Conservation (phyloP, 2,329 filamentous ascomycete species). For the Leptoxyphium fumago region DNA sequence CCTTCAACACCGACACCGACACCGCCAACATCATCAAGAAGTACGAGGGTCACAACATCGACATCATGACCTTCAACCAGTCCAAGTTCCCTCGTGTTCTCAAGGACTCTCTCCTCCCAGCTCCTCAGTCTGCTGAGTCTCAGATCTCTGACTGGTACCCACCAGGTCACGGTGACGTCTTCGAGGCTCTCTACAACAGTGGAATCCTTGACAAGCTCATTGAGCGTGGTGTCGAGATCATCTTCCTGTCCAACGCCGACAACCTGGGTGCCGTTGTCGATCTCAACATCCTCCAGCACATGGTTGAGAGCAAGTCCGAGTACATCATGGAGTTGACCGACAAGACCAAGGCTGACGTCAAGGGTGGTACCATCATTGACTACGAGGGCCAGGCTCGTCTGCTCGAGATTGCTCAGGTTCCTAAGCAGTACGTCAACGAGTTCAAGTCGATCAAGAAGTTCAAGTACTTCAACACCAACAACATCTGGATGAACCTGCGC, state of each 20-base stretch:
- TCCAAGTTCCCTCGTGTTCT: slow-evolving; percentile 94
- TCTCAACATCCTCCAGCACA: slow-evolving; percentile 96
- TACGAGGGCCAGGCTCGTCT: slow-evolving; percentile 94
- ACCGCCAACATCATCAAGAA: slow-evolving; percentile 99
- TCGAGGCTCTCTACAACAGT: slow-evolving; percentile 98
- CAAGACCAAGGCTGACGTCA: slow-evolving; percentile 99
- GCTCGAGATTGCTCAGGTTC: slow-evolving; percentile 96
- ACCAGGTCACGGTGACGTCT: slow-evolving; percentile 97
- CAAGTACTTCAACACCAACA: slow-evolving; percentile 99
- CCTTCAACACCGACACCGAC: slow-evolving; percentile 98
- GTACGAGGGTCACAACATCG: slow-evolving; percentile 99
- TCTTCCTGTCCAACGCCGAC: slow-evolving; percentile 98
- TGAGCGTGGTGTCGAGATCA: slow-evolving; percentile 86
- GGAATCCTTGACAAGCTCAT: slow-evolving; percentile 94
- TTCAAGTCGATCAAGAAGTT: slow-evolving; percentile 99
- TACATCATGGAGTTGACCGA: slow-evolving; percentile 99
- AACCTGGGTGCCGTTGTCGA: slow-evolving; percentile 97
- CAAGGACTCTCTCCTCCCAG: slow-evolving; percentile 95
- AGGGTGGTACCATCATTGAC: slow-evolving; percentile 99
- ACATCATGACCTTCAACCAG: slow-evolving; percentile 99
- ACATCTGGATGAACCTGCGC: slow-evolving; percentile 98
- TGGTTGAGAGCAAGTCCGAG: slow-evolving; percentile 92
- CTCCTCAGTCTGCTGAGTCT: slow-evolving; percentile 77
- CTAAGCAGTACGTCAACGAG: slow-evolving; percentile 99
- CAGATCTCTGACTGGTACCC: slow-evolving; percentile 96